Base-by-base conservation (phyloP, 306 rosid genomes). In the Malus sieversii region DNA sequence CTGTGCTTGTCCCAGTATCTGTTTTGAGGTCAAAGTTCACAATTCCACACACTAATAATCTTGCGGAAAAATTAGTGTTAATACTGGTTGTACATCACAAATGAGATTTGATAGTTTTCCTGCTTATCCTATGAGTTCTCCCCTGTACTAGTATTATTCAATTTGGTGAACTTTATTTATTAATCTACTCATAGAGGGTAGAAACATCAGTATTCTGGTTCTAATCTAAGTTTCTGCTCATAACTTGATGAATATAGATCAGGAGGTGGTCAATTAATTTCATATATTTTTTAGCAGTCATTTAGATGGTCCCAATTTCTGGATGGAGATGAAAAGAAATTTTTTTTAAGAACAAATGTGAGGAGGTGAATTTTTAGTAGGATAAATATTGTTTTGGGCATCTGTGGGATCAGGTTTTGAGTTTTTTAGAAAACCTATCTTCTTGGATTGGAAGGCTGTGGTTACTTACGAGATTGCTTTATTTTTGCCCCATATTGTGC, bases 131-230 rank as follows among this genome's bases (percentile, higher is more conserved):
- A 58, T 58, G 27, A 57, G 11, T 58, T 10, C 10, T 58, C 22
- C 23, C 11, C 14, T 5, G 8, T 20, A 20, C 14, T 16, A 5
- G 13, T 64, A 19, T 46, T 75, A 29, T 64, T 59, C 40, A 5
- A 13, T 22, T 38, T 4, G 15, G 42, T 74, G 44, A 46, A 27
- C 60, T 38, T 38, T 38, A 38, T 38, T 38, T 38, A 38, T 38
- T 38, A 38, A 38, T 51, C 45, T 51, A 4, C 9, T 29, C 19
- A 27, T 70, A 70, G 46, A 51, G 45, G 29, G 38, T 70, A 6
- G 38, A 76, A 76, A 16, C 74, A 33, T 67, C 20, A n/a, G 5
- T 75, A 29, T 67, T 66, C 78, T 66, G 30, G 30, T 73, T 61
- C 23, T 63, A 66, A 25, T 66, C 38, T 25, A 55, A 55, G 71